These are phyloP conservation scores for Boletales sp. DNA, from an alignment of 768 basidiomycete genomes.

Conservation along the genomic window DNA sequence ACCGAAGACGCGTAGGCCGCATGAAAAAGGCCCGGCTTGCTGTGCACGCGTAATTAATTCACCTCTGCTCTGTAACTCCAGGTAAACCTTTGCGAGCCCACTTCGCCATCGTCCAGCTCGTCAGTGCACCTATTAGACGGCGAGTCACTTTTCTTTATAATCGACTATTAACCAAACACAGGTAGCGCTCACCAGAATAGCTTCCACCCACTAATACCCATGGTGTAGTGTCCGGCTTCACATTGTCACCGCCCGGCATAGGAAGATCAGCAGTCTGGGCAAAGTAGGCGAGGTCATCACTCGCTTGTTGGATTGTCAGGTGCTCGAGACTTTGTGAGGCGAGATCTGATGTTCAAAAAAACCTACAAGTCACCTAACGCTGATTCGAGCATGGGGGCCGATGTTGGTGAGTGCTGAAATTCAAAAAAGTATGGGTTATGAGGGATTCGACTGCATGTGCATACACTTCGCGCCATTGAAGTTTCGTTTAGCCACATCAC, in stretches of 20 bases:
- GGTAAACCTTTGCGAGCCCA: too few relatives aligned
- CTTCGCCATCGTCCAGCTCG: conserved; percentile 70
- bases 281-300: conserved; percentile 71
- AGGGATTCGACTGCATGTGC: too few relatives aligned
- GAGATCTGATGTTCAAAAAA: too few relatives aligned
- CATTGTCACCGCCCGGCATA: conserved; percentile 59
- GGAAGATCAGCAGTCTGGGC: conserved; percentile 62
- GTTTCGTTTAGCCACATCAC: too few relatives aligned
- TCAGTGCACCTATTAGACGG: conserved; percentile 38
- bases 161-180: too few relatives aligned
- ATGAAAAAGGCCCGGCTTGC: conserved; percentile 38
- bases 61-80: too few relatives aligned
- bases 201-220: conserved; percentile 44
- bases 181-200: conserved; percentile 29
- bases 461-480: too few relatives aligned
- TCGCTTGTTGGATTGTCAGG: conserved; percentile 71
- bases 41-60: conserved; percentile 13
- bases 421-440: too few relatives aligned
- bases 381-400: too few relatives aligned
- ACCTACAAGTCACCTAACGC: too few relatives aligned
- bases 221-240: conserved; percentile 49
- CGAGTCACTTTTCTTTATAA: neutral
- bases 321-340: conserved; percentile 50
- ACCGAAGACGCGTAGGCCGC: conserved; percentile 46
- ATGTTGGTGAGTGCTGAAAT: too few relatives aligned